These are phyloP conservation scores for Pyrenochaeta sp. DNA, from an alignment of 2,329 filamentous ascomycete species.

Conservation along the genomic window DNA sequence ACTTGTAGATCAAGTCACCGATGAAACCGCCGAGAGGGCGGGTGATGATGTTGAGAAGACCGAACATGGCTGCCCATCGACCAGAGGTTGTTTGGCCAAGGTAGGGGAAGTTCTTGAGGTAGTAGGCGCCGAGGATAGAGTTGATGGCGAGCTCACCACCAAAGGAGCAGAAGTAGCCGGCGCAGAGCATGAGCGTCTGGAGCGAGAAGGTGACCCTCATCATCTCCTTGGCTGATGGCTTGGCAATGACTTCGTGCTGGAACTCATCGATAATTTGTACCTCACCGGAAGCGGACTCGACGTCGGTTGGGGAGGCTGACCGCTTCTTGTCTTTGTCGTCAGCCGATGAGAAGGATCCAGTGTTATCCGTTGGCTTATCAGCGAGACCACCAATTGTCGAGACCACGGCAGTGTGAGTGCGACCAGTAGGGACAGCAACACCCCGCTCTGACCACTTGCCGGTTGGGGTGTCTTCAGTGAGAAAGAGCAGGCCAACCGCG, in stretches of 20 bases:
- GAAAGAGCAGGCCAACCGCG: slow-evolving; percentile 73
- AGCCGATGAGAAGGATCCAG: slow-evolving; percentile 48
- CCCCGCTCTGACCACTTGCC: slow-evolving; percentile 82
- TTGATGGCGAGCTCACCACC: slow-evolving; percentile 69
- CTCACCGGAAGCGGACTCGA: slow-evolving; percentile 60
- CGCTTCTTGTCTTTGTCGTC: slow-evolving; percentile 49
- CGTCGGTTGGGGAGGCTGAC: slow-evolving; percentile 31
- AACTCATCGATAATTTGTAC: slow-evolving; percentile 65
- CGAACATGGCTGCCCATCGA: slow-evolving; percentile 76
- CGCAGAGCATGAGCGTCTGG: slow-evolving; percentile 62
- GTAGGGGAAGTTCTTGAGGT: slow-evolving; percentile 62
- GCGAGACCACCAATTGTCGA: slow-evolving; percentile 60
- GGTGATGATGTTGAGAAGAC: slow-evolving; percentile 74
- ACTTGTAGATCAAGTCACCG: slow-evolving; percentile 64
- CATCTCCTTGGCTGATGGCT: slow-evolving; percentile 68
- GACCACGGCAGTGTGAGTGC: slow-evolving; percentile 60
- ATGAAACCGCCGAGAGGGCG: slow-evolving; percentile 72
- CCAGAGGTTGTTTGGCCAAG: slow-evolving; percentile 65
- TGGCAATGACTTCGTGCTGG: slow-evolving; percentile 67
- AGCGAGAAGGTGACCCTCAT: slow-evolving; percentile 69
- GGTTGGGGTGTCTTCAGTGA: slow-evolving; percentile 83
- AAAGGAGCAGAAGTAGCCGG: slow-evolving; percentile 68
- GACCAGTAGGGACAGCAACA: slow-evolving; percentile 63
- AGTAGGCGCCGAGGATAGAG: slow-evolving; percentile 68
- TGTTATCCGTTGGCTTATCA: slow-evolving; percentile 46